Evolutionary conservation across 306 rosid genomes (phyloP).

Genomic region (Sicyos baderoa): DNA sequence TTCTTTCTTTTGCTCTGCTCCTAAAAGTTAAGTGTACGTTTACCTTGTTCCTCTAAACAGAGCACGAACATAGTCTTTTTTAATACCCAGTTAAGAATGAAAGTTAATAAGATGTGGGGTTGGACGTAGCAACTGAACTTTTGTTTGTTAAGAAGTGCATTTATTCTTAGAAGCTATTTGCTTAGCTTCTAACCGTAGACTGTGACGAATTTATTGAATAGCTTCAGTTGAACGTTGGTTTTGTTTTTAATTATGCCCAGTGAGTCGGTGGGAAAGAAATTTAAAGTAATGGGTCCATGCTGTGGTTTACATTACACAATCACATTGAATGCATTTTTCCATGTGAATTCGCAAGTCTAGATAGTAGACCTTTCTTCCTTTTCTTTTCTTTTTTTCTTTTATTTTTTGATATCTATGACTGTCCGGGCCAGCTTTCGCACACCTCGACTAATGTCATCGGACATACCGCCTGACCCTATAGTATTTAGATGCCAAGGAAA

Average conservation of each 20-base stretch:
- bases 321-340: background rate
- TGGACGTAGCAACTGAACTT: background rate
- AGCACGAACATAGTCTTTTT: background rate
- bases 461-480: no score
- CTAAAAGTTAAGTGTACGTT: background rate
- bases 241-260: background rate
- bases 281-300: background rate
- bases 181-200: background rate
- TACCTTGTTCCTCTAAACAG: background rate
- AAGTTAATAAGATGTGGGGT: background rate
- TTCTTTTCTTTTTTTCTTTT: no score
- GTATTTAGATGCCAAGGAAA: no score
- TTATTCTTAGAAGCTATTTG: background rate
- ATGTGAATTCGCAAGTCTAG: no score
- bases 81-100: background rate
- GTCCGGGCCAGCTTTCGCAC: no score
- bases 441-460: no score
- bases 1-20: background rate
- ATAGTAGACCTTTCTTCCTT: background rate
- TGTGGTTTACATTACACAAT: background rate
- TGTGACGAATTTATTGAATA: background rate
- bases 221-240: background rate
- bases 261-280: slow-evolving; percentile 1
- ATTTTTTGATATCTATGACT: no score
- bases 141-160: background rate